A percentile compares a stretch with the other conserved stretches of the same genome.
These are phyloP conservation scores for Lactarius sp. DNA, from an alignment of 768 basidiomycete species.

Conservation along the genomic window DNA sequence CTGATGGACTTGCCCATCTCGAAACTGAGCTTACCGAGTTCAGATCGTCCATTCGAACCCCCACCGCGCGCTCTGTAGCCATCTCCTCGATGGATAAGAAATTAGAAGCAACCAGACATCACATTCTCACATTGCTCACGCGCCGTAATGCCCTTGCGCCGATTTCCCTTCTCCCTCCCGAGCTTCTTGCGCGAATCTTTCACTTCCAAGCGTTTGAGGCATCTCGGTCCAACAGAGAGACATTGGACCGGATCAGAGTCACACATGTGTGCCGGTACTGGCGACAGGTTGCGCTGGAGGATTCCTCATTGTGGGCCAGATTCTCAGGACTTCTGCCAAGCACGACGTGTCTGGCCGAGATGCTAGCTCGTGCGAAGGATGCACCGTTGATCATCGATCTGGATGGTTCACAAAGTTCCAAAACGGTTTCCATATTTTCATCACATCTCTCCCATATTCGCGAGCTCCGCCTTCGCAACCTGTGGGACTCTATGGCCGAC, in stretches of 20 bases:
- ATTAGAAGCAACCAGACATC: neutral
- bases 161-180: constrained; percentile 13
- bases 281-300: constrained; percentile 15
- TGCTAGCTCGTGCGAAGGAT: neutral
- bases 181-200: constrained; percentile 16
- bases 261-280: constrained; percentile 23
- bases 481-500: neutral
- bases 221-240: neutral
- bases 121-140: neutral
- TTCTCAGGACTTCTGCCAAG: neutral
- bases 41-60: neutral
- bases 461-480: neutral
- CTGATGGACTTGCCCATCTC: neutral
- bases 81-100: constrained; percentile 3
- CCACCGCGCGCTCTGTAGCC: neutral
- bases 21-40: neutral
- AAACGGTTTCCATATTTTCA: neutral
- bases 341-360: neutral
- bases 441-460: constrained; percentile 8
- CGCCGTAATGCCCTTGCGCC: constrained; percentile 8
- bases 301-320: constrained; percentile 9
- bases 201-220: neutral
- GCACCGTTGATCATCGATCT: constrained; percentile 3
- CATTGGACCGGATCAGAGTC: constrained; percentile 10
- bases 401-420: neutral